These are phyloP conservation scores for Ogataea glucozyma DNA, from an alignment of 805 yeast species.

Conservation along the genomic window DNA sequence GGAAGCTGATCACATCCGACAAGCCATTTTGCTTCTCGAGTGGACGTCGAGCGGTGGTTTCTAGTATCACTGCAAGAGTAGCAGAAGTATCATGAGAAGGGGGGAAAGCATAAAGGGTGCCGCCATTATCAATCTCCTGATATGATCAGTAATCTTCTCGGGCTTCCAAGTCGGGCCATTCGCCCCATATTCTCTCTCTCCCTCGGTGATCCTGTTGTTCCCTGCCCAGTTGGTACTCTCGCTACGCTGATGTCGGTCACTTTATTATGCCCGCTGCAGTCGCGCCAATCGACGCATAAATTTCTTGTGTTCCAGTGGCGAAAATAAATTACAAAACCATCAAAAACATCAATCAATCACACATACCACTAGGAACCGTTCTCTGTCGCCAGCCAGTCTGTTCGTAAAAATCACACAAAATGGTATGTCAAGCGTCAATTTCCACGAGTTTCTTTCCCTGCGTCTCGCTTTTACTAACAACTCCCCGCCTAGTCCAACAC, in stretches of 20 bases:
- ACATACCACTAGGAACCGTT: neutral
- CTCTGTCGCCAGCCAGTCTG: neutral
- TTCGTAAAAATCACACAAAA: neutral
- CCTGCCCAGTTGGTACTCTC: neutral
- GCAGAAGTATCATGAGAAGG: too few species aligned
- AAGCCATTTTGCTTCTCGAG: too few species aligned
- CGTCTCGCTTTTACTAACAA: constrained; percentile 2
- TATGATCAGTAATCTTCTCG: too few species aligned
- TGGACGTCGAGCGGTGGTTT: too few species aligned
- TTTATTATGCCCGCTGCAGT: constrained; percentile 9
- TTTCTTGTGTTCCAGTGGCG: constrained; percentile 11
- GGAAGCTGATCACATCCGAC: too few species aligned
- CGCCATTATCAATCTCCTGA: too few species aligned
- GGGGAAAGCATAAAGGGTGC: too few species aligned
- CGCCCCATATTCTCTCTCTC: neutral
- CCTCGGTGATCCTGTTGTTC: constrained; percentile 3
- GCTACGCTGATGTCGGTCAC: neutral
- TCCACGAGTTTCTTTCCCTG: too few species aligned
- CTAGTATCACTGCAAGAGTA: too few species aligned
- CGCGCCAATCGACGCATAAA: constrained; percentile 16
- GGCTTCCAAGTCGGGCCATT: too few species aligned
- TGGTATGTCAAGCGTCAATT: too few species aligned
- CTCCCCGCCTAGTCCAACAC: constrained; percentile 34
- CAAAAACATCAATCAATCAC: neutral
- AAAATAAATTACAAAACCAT: too few species aligned